These are phyloP conservation scores for Schwanniomyces pseudopolymorphus DNA, from an alignment of 805 yeast genomes.

Conservation along the genomic window DNA sequence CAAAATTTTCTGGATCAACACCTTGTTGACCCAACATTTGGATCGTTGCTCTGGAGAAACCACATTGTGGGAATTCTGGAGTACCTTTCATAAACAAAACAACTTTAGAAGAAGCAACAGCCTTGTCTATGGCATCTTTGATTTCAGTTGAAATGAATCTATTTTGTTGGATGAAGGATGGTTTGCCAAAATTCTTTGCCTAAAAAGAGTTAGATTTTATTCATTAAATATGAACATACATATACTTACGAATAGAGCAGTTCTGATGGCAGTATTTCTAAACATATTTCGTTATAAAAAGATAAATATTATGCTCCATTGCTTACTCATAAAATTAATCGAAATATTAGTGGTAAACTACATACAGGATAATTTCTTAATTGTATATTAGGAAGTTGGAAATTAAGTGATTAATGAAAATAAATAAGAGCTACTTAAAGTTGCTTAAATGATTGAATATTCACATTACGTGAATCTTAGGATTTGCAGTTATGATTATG, in stretches of 20 bases:
- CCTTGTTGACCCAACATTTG: constrained; percentile 94
- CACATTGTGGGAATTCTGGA: constrained; percentile 97
- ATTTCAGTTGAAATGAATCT: constrained; percentile 76
- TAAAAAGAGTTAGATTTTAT: neutral
- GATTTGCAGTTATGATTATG: neutral
- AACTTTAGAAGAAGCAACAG: constrained; percentile 87
- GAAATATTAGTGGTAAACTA: constrained; percentile 3
- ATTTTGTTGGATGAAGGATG: neutral
- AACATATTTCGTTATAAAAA: constrained; percentile 12
- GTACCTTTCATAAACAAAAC: constrained; percentile 98
- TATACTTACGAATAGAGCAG: constrained; percentile 14
- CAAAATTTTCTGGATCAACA: constrained; percentile 93
- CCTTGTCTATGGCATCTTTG: constrained; percentile 78
- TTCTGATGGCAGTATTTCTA: constrained; percentile 12
- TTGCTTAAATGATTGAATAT: neutral
- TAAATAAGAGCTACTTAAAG: too few relatives aligned
- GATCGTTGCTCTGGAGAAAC: constrained; percentile 93
- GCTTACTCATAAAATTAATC: constrained; percentile 1
- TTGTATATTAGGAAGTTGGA: too few relatives aligned
- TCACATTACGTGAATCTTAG: too few relatives aligned
- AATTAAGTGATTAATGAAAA: too few relatives aligned
- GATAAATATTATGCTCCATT: neutral
- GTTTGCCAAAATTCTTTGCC: neutral
- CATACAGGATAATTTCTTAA: neutral
- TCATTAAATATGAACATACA: too few relatives aligned